Base-by-base conservation (phyloP, 202 grass and related monocot species). In the Musa balbisiana region DNA sequence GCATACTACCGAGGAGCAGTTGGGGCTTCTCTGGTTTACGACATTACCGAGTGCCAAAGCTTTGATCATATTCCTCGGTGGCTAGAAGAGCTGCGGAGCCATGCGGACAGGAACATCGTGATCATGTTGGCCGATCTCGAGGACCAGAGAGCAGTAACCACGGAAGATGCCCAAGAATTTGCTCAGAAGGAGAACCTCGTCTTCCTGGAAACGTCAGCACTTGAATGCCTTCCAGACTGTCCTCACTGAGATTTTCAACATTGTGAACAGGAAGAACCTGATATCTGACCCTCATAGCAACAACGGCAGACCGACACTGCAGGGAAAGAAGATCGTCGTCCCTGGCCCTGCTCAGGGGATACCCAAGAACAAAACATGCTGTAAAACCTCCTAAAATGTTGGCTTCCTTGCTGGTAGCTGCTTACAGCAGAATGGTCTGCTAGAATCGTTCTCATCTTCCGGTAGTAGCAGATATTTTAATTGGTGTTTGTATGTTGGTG, bases 31-130 rank as follows among this genome's bases (percentile, higher is more conserved):
- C 72, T 92, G 62, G 90, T 92, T 3, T 92, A 89, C 52, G 90
- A 92, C 74, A 92, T 92, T 59, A 92, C 90, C 13, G 89, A 88
- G 55, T 84, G 84, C 75, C 90, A 92, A 55, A 89, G 90, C 80
- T 92, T 92, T 20, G 90, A 92, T 66, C 90, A 92, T 69, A 92
- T 92, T 69, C 84, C 90, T 24, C 82, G 87, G 50, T 92, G 90
- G 90, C 85, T 92, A 2, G 87, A 89, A 9, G 90, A 92, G 83
- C 84, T 89, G 4, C 84, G 90, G 4, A 81, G 84, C 56, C 87
- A 92, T 69, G 90, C 90, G 17, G 87, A 92, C 84, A 85, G 86
- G 80, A 88, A 89, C 82, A 92, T 89, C 33, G 82, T 92, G 14
- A 92, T 92, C 81, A 89, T 92, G 90, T 80, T 92, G 22, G 82